phyloP scores from a whole-genome alignment of 2,329 filamentous ascomycete species.

The Cladosporium sp. region DNA sequence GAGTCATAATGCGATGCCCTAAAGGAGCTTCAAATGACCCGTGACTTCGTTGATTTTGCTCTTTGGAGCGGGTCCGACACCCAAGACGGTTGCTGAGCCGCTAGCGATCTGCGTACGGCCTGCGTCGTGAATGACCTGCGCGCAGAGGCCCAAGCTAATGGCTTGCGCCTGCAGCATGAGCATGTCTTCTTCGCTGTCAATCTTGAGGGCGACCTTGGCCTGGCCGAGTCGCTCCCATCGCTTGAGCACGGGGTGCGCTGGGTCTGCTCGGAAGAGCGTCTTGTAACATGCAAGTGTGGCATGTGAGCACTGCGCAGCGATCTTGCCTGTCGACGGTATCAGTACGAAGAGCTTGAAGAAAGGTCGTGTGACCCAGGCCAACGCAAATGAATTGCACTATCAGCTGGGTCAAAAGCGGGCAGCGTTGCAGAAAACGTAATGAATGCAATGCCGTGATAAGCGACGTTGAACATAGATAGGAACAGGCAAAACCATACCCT shows the following conservation, averaged over 20 bases:
- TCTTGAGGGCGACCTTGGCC: conserved; percentile 89
- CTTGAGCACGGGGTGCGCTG: conserved; percentile 61
- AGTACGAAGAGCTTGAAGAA: conserved; percentile 13
- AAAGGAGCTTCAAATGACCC: conserved; percentile 78
- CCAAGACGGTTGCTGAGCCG: conserved; percentile 87
- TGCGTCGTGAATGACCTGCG: conserved; percentile 90
- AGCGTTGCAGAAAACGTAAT: conserved; percentile 11
- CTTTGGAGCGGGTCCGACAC: conserved; percentile 69
- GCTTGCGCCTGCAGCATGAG: conserved; percentile 76
- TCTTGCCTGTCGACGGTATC: conserved; percentile 66
- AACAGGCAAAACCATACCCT: conserved; percentile 57
- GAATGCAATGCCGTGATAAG: not conserved
- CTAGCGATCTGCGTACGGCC: conserved; percentile 94
- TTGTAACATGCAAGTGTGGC: conserved; percentile 99
- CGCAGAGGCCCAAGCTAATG: conserved; percentile 76
- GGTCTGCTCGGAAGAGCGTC: conserved; percentile 55
- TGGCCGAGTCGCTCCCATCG: conserved; percentile 86
- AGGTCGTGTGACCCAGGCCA: conserved; percentile 5
- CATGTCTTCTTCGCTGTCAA: conserved; percentile 76
- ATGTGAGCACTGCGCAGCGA: conserved; percentile 90
- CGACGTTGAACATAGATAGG: conserved; percentile 8
- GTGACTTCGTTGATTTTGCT: conserved; percentile 84
- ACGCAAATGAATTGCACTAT: conserved; percentile 3
- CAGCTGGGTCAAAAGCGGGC: conserved; percentile 14
- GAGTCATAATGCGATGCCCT: conserved; percentile 24